Evolutionary conservation across 2,329 filamentous ascomycete genomes (phyloP).

Genomic region (Verticillium longisporum): DNA sequence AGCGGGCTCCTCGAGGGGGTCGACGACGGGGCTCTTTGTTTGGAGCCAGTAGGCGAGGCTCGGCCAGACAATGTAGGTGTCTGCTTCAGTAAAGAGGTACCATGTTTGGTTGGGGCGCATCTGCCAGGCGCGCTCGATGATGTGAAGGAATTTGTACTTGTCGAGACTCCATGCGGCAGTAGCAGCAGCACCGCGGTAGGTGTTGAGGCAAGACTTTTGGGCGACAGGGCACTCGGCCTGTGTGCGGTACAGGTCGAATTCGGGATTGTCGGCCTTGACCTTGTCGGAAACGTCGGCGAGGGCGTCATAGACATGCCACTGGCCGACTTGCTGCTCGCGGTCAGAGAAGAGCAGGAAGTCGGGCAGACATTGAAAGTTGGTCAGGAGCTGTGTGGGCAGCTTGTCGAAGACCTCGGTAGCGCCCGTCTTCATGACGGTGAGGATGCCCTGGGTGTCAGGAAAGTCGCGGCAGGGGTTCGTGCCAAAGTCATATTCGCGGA

Average conservation of each 20-base stretch:
- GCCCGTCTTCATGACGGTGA: constrained; percentile 53
- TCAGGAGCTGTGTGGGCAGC: constrained; percentile 48
- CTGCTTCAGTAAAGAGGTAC: constrained; percentile 55
- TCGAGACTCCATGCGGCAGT: constrained; percentile 45
- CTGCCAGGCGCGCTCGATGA: constrained; percentile 48
- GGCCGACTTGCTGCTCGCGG: constrained; percentile 42
- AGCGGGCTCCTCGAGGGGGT: constrained; percentile 13
- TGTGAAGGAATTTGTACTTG: constrained; percentile 56
- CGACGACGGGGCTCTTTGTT: constrained; percentile 29
- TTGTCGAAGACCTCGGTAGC: constrained; percentile 48
- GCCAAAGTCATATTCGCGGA: constrained; percentile 27
- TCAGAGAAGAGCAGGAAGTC: constrained; percentile 54
- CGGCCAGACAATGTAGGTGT: constrained; percentile 50
- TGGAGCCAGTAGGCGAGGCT: constrained; percentile 45
- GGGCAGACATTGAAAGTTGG: constrained; percentile 44
- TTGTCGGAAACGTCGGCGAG: constrained; percentile 30
- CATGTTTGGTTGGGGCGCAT: constrained; percentile 46
- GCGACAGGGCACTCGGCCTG: constrained; percentile 39
- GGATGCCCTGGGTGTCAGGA: constrained; percentile 33
- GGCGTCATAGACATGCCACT: constrained; percentile 33
- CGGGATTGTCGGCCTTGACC: constrained; percentile 28
- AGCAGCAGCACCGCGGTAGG: constrained; percentile 12
- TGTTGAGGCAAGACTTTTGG: constrained; percentile 34
- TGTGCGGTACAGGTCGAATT: constrained; percentile 39
- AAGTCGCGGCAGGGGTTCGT: constrained; percentile 31